Conservation (phyloP, 2,329 filamentous ascomycete species). For the Sarocladiaceae sp. region DNA sequence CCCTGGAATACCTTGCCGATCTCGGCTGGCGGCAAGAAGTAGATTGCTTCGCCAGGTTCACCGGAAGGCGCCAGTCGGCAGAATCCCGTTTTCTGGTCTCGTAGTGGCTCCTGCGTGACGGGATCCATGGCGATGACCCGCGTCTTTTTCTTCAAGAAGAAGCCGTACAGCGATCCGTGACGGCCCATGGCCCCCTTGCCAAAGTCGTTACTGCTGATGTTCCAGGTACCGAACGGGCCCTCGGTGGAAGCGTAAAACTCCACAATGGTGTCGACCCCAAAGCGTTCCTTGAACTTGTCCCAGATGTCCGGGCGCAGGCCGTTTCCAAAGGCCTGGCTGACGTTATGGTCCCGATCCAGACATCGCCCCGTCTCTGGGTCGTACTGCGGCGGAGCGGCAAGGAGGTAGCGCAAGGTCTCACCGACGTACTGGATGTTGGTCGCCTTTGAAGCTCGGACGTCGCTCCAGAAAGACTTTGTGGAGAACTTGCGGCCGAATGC, state of each 20-base stretch:
- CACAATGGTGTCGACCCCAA: conserved; percentile 64
- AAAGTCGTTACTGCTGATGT: conserved; percentile 66
- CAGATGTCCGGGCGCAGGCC: conserved; percentile 81
- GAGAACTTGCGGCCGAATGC: conserved; percentile 74
- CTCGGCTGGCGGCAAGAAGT: conserved; percentile 59
- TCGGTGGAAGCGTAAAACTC: conserved; percentile 82
- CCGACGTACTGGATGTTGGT: conserved; percentile 84
- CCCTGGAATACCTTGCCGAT: conserved; percentile 62
- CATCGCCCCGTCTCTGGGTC: conserved; percentile 59
- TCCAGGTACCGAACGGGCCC: conserved; percentile 63
- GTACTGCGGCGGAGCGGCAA: conserved; percentile 56
- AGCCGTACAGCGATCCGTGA: conserved; percentile 54
- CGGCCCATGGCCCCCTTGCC: conserved; percentile 73
- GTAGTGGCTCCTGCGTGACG: conserved; percentile 59
- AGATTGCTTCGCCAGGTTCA: conserved; percentile 70
- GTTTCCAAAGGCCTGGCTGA: conserved; percentile 77
- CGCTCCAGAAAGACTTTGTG: conserved; percentile 68
- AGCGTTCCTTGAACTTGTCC: conserved; percentile 76
- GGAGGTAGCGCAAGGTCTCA: conserved; percentile 77
- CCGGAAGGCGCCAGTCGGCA: conserved; percentile 54
- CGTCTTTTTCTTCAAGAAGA: conserved; percentile 34
- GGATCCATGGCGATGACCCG: conserved; percentile 63
- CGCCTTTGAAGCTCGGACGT: conserved; percentile 62
- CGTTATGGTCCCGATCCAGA: conserved; percentile 64
- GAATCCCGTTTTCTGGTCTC: conserved; percentile 63